Percentiles rank a stretch among this genome's conserved stretches.
phyloP scores from a whole-genome alignment of 352 stramenopile genomes.

The Phytophthora hibernalis region DNA sequence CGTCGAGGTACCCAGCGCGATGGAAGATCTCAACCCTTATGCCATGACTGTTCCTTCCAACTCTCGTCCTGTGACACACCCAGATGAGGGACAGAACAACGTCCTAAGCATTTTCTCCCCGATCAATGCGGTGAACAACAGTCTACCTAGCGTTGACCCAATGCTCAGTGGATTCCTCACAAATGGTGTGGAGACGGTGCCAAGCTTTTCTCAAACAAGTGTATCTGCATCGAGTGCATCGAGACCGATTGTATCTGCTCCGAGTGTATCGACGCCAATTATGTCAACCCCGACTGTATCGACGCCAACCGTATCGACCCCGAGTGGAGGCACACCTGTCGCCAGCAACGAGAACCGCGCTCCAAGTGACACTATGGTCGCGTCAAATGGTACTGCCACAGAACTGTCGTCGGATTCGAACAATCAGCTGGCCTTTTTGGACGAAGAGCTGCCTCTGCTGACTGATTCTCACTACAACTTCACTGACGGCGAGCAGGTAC shows the following conservation, averaged over 20 bases:
- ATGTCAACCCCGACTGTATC: constrained; percentile 15
- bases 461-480: constrained; percentile 78
- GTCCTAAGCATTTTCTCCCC: constrained; percentile 84
- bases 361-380: background rate
- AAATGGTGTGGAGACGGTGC: constrained; percentile 23
- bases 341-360: constrained; percentile 8
- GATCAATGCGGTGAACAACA: constrained; percentile 36
- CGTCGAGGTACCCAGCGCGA: constrained; percentile 54
- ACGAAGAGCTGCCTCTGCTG: constrained; percentile 76
- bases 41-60: constrained; percentile 45
- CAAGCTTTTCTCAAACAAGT: background rate
- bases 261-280: constrained; percentile 2
- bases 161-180: constrained; percentile 37
- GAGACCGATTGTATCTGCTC: constrained; percentile 5
- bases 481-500: constrained; percentile 82
- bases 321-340: constrained; percentile 3
- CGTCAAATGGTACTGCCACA: constrained; percentile 10
- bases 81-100: constrained; percentile 52
- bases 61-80: constrained; percentile 13
- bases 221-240: background rate
- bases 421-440: constrained; percentile 69
- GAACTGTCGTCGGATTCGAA: constrained; percentile 20
- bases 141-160: constrained; percentile 20
- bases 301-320: constrained; percentile 16
- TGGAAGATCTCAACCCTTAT: constrained; percentile 38